Evolutionary conservation across 495 filamentous ascomycete genomes (phyloP).

Genomic region (Aeminium ludgeri): DNA sequence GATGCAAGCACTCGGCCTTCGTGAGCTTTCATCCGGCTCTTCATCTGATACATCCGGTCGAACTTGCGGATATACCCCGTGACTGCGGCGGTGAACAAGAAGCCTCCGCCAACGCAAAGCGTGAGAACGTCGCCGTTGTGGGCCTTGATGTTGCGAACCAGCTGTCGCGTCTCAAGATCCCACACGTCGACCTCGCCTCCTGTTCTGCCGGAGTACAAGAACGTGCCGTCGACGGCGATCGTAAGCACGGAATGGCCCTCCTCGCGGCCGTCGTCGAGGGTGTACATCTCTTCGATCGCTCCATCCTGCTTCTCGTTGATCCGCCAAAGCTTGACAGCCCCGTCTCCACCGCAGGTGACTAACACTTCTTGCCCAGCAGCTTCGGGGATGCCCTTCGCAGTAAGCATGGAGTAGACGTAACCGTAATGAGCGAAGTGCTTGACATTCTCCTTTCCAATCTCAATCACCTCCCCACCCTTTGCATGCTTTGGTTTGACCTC

Average conservation of each 20-base stretch:
- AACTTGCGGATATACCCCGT: conserved; percentile 68
- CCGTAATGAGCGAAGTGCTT: conserved; percentile 84
- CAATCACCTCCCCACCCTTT: conserved; percentile 47
- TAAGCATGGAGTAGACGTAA: conserved; percentile 87
- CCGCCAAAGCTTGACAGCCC: conserved; percentile 79
- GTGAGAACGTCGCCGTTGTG: conserved; percentile 75
- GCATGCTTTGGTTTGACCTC: conserved; percentile 17
- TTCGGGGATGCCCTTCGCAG: conserved; percentile 49
- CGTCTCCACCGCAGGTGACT: conserved; percentile 84
- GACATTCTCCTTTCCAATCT: conserved; percentile 69
- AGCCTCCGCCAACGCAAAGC: conserved; percentile 63
- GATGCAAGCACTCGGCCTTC: conserved; percentile 78
- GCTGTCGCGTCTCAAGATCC: conserved; percentile 89
- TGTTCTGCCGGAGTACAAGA: conserved; percentile 76
- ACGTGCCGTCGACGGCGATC: conserved; percentile 65
- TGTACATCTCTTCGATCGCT: conserved; percentile 41
- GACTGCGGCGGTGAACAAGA: conserved; percentile 67
- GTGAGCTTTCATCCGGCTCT: conserved; percentile 72
- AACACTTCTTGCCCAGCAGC: conserved; percentile 57
- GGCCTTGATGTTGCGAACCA: conserved; percentile 63
- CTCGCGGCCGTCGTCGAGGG: conserved; percentile 49
- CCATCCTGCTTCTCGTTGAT: conserved; percentile 37
- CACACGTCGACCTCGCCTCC: conserved; percentile 91
- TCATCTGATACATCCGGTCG: conserved; percentile 72
- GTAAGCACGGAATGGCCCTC: conserved; percentile 64